Evolutionary conservation across 2,329 filamentous ascomycete species (phyloP), one percentile per base, ranked within the genome.

Genomic region (Venturia oleaginea): DNA sequence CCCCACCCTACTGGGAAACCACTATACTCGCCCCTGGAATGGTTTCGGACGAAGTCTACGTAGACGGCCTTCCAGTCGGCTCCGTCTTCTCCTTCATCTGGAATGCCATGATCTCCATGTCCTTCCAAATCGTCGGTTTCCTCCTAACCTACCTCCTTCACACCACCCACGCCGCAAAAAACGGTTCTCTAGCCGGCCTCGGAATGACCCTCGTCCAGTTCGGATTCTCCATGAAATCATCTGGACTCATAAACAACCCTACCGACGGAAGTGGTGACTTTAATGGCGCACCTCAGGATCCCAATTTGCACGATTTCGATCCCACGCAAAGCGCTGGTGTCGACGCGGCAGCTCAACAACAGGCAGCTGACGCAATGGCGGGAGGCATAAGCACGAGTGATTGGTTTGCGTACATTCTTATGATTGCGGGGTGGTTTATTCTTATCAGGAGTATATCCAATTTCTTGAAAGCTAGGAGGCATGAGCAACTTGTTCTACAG

Each of bases 351-450:
- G 72, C 63, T 70, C 51, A 57, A 22, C 51, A 57, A 34, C 74
- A 62, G 70, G 74, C 67, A 69, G 76, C 65, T 68, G 78, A 51
- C 70, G 78, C 67, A 69, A 74, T 15, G 71, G 70, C 76, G 15
- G 80, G 80, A 7, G 83, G 85, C 42, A 84, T 96, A 51, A 84
- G 83, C 6, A 88, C 87, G 62, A 88, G 84, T 68, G 92, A 97
- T 73, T 97, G 91, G 91, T 80, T 96, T 67, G 90, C 92, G 13
- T 99, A 97, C 71, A 81, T 90, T 19, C 77, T 99, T 59, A 99
- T 99, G 94, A 90, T 99, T 72, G 88, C 96, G 1, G 94, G 94
- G 5, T 99, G 94, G 94, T 97, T 97, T 72, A 92, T 99, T 67
- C 80, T 99, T 67, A 97, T 99, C 73, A 86, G 92, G 76, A 88